Conservation (phyloP, 805 yeast species). For the Tanozyma kutaoensis region DNA sequence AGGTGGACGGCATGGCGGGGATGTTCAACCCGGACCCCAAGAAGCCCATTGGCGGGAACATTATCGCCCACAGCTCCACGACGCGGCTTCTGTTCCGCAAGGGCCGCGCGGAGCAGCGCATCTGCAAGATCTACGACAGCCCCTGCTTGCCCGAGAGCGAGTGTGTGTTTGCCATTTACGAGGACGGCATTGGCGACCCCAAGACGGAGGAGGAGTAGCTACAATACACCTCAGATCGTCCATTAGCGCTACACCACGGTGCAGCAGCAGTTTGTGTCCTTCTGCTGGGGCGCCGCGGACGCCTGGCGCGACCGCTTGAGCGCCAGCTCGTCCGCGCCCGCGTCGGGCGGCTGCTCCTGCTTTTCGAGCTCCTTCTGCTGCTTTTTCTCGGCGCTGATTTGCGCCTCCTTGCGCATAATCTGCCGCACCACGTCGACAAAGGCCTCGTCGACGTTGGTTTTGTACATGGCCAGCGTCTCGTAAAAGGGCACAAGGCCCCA, state of each 20-base stretch:
- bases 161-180: slow-evolving; percentile 89
- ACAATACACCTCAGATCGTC: no score
- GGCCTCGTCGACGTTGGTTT: slow-evolving; percentile 82
- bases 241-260: no score
- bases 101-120: slow-evolving; percentile 85
- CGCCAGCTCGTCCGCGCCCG: no score
- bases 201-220: slow-evolving; percentile 68
- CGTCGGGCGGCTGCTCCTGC: no score
- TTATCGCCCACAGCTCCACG: slow-evolving; percentile 93
- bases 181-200: slow-evolving; percentile 96
- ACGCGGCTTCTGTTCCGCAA: slow-evolving; percentile 84
- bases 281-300: no score
- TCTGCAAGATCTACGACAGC: slow-evolving; percentile 89
- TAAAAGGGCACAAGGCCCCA: slow-evolving; percentile 90
- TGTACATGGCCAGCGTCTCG: slow-evolving; percentile 86
- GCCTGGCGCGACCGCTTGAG: no score
- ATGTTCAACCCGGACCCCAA: slow-evolving; percentile 92
- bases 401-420: slow-evolving; percentile 64
- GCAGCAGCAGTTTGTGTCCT: no score
- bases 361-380: slow-evolving; percentile 28
- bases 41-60: slow-evolving; percentile 97
- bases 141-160: slow-evolving; percentile 96
- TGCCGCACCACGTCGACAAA: slow-evolving; percentile 83
- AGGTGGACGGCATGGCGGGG: slow-evolving; percentile 82
- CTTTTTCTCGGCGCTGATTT: slow-evolving; percentile 28